Conservation (phyloP, 2,329 filamentous ascomycete species). For the Drechmeria coniospora region DNA sequence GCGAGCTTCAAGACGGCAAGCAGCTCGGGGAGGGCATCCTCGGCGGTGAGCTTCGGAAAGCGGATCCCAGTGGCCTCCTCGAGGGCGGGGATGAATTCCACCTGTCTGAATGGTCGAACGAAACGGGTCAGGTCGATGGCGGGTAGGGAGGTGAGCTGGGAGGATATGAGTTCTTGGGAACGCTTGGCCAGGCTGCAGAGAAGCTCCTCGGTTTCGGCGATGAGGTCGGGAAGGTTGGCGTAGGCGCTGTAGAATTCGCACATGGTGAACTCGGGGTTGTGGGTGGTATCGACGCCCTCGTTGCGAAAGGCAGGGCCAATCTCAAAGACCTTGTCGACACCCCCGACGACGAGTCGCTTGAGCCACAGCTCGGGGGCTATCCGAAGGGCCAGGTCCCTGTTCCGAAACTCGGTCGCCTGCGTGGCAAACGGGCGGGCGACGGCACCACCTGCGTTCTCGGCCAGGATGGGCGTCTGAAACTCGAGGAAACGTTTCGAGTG, state of each 20-base stretch:
- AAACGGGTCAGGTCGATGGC: conserved; percentile 33
- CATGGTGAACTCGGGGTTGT: conserved; percentile 95
- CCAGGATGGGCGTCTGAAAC: conserved; percentile 81
- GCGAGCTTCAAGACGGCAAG: conserved; percentile 38
- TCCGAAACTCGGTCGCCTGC: conserved; percentile 56
- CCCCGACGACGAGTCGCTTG: conserved; percentile 79
- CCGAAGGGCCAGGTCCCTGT: conserved; percentile 58
- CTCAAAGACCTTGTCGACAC: conserved; percentile 80
- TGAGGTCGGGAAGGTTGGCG: conserved; percentile 59
- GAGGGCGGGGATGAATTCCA: conserved; percentile 73
- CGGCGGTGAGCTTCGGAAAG: conserved; percentile 46
- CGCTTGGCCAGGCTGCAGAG: conserved; percentile 42
- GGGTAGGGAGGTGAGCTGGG: conserved; percentile 28
- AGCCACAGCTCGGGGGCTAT: conserved; percentile 94
- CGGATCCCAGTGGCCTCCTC: conserved; percentile 49
- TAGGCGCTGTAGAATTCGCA: conserved; percentile 95
- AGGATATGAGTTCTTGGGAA: conserved; percentile 29
- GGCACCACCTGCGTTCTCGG: conserved; percentile 71
- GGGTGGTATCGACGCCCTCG: conserved; percentile 77
- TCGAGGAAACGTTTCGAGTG: conserved; percentile 61
- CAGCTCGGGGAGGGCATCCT: conserved; percentile 43
- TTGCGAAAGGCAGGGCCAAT: conserved; percentile 89
- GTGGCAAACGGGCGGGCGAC: conserved; percentile 78
- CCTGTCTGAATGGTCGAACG: conserved; percentile 41
- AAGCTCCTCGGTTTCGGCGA: conserved; percentile 59